Percentiles rank a stretch among this genome's conserved stretches.
Conservation (phyloP, 176 grass and related monocot species). For the Phoenix dactylifera region DNA sequence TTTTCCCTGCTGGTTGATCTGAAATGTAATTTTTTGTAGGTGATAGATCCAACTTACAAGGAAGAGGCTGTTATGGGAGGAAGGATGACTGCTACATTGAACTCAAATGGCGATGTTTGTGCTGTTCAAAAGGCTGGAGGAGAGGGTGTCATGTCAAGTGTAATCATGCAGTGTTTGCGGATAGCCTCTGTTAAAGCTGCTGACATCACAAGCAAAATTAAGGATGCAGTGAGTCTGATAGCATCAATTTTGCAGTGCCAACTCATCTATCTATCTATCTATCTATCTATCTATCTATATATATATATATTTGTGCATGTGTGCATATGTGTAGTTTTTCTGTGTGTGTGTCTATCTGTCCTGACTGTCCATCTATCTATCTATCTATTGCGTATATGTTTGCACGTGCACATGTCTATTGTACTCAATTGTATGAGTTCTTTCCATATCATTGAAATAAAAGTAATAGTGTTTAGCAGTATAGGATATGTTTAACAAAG, state of each 20-base stretch:
- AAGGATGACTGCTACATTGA: constrained; percentile 83
- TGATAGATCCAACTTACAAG: constrained; percentile 92
- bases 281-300: too few relatives aligned
- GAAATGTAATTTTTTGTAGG: constrained; percentile 33
- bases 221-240: constrained; percentile 41
- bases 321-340: too few relatives aligned
- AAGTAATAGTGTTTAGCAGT: too few relatives aligned
- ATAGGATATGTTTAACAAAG: too few relatives aligned
- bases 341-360: too few relatives aligned
- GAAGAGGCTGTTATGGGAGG: constrained; percentile 91
- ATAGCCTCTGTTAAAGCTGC: constrained; percentile 70
- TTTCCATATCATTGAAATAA: too few relatives aligned
- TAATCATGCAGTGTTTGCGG: constrained; percentile 85
- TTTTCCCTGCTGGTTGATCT: not conserved
- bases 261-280: constrained; percentile 4
- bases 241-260: constrained; percentile 9
- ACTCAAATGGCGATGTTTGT: constrained; percentile 89
- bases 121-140: constrained; percentile 87
- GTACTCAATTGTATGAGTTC: too few relatives aligned
- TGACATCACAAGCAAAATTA: constrained; percentile 96
- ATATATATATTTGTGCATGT: too few relatives aligned
- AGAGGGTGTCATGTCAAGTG: constrained; percentile 69
- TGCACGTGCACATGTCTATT: too few relatives aligned
- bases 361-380: too few relatives aligned
- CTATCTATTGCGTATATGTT: too few relatives aligned